A percentile compares a stretch with the other conserved stretches of the same genome.
Evolutionary conservation across 257 asterid species (phyloP).

Genomic region (Nyctanthes arbortristis): DNA sequence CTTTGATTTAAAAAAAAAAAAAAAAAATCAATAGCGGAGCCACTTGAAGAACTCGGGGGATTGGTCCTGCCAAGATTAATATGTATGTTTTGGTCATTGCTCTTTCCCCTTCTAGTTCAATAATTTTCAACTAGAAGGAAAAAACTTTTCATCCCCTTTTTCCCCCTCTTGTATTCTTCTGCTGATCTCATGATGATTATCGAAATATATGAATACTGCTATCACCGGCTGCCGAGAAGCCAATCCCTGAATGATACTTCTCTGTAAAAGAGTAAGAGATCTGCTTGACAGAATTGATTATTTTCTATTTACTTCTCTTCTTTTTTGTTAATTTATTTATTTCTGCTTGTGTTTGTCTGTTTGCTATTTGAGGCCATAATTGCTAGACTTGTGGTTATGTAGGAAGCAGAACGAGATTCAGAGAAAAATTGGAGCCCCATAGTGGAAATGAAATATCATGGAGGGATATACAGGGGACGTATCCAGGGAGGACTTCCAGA

Average conservation of each 20-base stretch:
- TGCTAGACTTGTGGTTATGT: slow-evolving; percentile 22
- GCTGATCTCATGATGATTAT: slow-evolving; percentile 8
- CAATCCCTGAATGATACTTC: not conserved
- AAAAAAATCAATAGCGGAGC: too few species aligned
- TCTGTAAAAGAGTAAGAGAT: not conserved
- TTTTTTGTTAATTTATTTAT: not conserved
- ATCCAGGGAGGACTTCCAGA: slow-evolving; percentile 98
- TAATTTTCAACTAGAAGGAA: too few species aligned
- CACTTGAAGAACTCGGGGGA: too few species aligned
- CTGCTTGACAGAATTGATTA: not conserved
- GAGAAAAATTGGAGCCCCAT: slow-evolving; percentile 85
- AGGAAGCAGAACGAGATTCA: slow-evolving; percentile 93
- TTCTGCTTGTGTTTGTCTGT: not conserved
- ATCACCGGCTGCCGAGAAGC: not conserved
- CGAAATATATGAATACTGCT: slow-evolving; percentile 7
- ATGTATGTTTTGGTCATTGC: not conserved
- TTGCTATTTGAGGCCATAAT: slow-evolving; percentile 10
- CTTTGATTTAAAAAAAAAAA: too few species aligned
- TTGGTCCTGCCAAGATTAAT: too few species aligned
- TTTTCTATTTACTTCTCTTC: not conserved
- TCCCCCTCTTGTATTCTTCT: too few species aligned
- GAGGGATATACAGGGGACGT: slow-evolving; percentile 86
- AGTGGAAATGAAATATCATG: slow-evolving; percentile 83
- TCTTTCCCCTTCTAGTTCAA: too few species aligned
- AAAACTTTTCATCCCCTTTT: too few species aligned